Evolutionary conservation across 148 eudicot genomes (phyloP).

Genomic region (Pharnaceum exiguum): DNA sequence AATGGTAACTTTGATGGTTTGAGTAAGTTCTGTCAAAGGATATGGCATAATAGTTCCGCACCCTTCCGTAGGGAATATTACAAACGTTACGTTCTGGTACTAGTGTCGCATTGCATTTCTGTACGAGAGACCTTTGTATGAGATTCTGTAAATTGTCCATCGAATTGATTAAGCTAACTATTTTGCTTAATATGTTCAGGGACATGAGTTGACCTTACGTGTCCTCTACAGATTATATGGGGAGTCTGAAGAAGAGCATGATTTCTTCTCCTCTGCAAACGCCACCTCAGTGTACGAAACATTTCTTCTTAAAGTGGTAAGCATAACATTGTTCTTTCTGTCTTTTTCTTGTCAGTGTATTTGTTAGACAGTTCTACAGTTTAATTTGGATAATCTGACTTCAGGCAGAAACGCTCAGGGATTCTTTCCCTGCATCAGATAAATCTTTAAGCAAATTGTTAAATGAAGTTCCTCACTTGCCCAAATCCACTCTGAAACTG

Average conservation of each 20-base stretch:
- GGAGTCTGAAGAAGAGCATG: constrained; percentile 90
- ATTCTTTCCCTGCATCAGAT: constrained; percentile 91
- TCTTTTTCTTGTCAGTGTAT: background rate
- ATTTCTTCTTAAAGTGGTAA: constrained; percentile 83
- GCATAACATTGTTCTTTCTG: constrained; percentile 13
- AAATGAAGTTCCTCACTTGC: constrained; percentile 81
- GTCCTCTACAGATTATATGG: constrained; percentile 85
- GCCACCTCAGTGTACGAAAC: constrained; percentile 88
- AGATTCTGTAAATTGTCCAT: background rate
- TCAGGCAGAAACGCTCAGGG: constrained; percentile 84
- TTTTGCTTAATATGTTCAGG: constrained; percentile 46
- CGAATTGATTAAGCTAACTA: constrained; percentile 20
- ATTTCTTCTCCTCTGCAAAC: constrained; percentile 79
- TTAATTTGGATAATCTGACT: constrained; percentile 15
- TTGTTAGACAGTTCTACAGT: constrained; percentile 1
- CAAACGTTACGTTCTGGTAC: constrained; percentile 2
- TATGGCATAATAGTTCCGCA: too few relatives aligned
- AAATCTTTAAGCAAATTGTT: constrained; percentile 81
- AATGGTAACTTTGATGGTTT: too few relatives aligned
- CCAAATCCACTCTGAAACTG: constrained; percentile 68
- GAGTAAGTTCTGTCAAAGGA: too few relatives aligned
- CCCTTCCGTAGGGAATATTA: too few relatives aligned
- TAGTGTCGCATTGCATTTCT: background rate
- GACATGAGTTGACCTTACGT: constrained; percentile 93
- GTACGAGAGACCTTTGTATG: background rate